Conservation (phyloP, 2,329 filamentous ascomycete genomes). For the Aspergillus clavatus region DNA sequence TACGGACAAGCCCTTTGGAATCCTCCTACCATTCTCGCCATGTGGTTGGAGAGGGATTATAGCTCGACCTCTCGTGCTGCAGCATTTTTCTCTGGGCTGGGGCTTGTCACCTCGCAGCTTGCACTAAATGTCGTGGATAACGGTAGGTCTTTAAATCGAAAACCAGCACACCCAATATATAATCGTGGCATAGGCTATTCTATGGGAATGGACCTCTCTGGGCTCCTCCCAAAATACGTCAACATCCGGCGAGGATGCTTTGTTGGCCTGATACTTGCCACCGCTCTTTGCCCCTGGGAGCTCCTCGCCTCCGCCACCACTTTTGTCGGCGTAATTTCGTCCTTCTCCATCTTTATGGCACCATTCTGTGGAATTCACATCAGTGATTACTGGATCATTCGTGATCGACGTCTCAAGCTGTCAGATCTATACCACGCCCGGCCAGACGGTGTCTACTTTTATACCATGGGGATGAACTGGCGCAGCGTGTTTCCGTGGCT, state of each 20-base stretch:
- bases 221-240: slow-evolving; percentile 50
- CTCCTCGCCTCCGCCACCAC: slow-evolving; percentile 30
- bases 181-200: slow-evolving; percentile 1
- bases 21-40: slow-evolving; percentile 39
- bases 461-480: slow-evolving; percentile 33
- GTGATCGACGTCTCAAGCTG: slow-evolving; percentile 33
- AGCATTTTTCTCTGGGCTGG: slow-evolving; percentile 18
- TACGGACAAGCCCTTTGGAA: slow-evolving; percentile 41
- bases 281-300: slow-evolving; percentile 38
- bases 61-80: background rate
- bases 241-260: slow-evolving; percentile 53
- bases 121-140: slow-evolving; percentile 47
- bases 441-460: slow-evolving; percentile 29
- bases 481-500: slow-evolving; percentile 33
- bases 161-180: slow-evolving; percentile 1
- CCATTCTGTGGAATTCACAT: slow-evolving; percentile 42
- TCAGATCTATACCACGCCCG: slow-evolving; percentile 32
- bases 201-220: slow-evolving; percentile 52
- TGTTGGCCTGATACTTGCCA: background rate
- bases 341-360: slow-evolving; percentile 38
- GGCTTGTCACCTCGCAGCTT: slow-evolving; percentile 44
- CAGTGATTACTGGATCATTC: slow-evolving; percentile 42
- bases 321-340: slow-evolving; percentile 40
- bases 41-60: slow-evolving; percentile 30
- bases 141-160: slow-evolving; percentile 16